phyloP scores from a whole-genome alignment of 2,329 filamentous ascomycete genomes.

The Fusarium lateritium region DNA sequence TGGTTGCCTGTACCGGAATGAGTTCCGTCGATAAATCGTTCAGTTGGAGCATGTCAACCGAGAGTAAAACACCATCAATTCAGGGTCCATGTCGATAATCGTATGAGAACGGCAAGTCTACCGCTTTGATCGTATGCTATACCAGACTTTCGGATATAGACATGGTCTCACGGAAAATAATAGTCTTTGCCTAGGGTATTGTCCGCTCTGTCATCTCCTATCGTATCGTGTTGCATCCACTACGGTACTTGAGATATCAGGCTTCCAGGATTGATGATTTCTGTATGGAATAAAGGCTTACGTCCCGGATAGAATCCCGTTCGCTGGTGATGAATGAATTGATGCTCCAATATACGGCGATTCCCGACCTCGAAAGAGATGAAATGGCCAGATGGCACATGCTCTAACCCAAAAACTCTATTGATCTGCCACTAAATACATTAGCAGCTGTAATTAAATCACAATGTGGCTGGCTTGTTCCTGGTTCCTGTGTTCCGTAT shows the following conservation, averaged over 20 bases:
- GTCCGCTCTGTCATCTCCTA: neutral
- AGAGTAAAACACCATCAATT: neutral
- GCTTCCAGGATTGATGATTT: constrained; percentile 4
- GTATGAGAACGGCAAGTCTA: constrained; percentile 7
- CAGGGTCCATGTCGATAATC: constrained; percentile 17
- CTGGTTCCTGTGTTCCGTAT: neutral
- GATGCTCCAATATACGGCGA: constrained; percentile 15
- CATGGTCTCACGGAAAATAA: neutral
- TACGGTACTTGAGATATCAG: constrained; percentile 14
- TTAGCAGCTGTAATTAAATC: constrained; percentile 16
- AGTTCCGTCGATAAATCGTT: neutral
- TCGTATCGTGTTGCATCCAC: constrained; percentile 7
- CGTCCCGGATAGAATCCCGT: neutral
- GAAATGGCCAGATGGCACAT: constrained; percentile 32
- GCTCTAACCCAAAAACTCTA: neutral
- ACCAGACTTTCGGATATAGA: neutral
- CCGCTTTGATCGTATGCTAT: neutral
- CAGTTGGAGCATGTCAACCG: neutral
- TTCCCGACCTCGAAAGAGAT: constrained; percentile 19
- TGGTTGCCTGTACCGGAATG: neutral
- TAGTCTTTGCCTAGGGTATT: neutral
- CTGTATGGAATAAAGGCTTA: neutral
- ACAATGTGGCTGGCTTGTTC: constrained; percentile 12
- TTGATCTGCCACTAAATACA: constrained; percentile 15
- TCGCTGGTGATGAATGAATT: neutral